Evolutionary conservation across 768 basidiomycete genomes (phyloP).

Genomic region (Pilatotrama ljubarskyi): DNA sequence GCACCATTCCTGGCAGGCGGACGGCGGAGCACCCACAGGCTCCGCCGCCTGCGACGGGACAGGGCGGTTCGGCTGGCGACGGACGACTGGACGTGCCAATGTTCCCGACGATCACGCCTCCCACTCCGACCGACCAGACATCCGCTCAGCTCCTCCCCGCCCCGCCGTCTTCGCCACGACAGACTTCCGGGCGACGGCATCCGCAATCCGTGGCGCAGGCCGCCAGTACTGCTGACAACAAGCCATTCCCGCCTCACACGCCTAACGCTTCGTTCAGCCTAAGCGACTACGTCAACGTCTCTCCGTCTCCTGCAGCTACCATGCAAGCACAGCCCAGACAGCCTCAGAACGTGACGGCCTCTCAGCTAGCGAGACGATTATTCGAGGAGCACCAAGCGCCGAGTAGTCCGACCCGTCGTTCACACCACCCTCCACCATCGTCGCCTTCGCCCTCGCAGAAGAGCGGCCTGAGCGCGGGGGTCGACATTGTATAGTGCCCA

Average conservation of each 20-base stretch:
- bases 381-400: conserved; percentile 66
- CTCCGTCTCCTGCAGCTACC: conserved; percentile 57
- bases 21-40: background rate
- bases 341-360: conserved; percentile 48
- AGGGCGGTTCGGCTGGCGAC: background rate
- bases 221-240: conserved; percentile 21
- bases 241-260: conserved; percentile 34
- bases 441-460: conserved; percentile 6
- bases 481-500: conserved; percentile 24
- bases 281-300: conserved; percentile 72
- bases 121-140: conserved; percentile 28
- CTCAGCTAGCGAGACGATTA: conserved; percentile 65
- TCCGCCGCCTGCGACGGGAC: conserved; percentile 2
- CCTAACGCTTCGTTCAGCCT: conserved; percentile 55
- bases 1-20: conserved; percentile 2
- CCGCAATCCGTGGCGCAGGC: conserved; percentile 2
- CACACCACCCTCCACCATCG: background rate
- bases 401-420: background rate
- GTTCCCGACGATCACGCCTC: conserved; percentile 36
- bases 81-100: conserved; percentile 22
- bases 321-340: conserved; percentile 25
- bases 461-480: conserved; percentile 25
- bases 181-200: background rate
- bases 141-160: conserved; percentile 17
- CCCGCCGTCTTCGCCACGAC: conserved; percentile 7